Evolutionary conservation across 1,139 yeast species (phyloP), one percentile per base, ranked within the genome.

Genomic region (Geotrichum klebahnii): DNA sequence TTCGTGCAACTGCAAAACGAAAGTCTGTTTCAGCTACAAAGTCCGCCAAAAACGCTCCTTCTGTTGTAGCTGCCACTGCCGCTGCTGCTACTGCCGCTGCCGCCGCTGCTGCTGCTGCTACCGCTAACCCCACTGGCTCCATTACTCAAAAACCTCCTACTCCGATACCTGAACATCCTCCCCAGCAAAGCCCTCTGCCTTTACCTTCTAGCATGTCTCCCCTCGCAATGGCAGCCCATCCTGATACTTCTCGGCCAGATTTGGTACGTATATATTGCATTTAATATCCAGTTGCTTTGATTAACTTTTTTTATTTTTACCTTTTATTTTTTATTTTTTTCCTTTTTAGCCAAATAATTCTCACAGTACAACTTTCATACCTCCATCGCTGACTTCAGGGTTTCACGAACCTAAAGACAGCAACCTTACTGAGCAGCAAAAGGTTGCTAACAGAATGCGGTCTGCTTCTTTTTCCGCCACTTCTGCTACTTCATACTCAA

Each of bases 391-490:
- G 23, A 34, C 20, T 5, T 34, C 38, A 17, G 38, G 35, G 35
- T 32, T 19, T 32, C 5, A 10, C n/a, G 5, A 10, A 5, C 16
- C 16, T 5, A 17, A 32, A 14, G 38, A 35, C 17, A 26, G n/a
- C 8, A 14, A 14, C 2, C 20, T 35, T 14, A 23, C 19, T 12
- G 22, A 19, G 23, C 38, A 35, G 23, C 38, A 19, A 35, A 35
- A 14, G 12, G 26, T 35, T 8, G 22, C 28, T 20, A 22, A 39
- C 22, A 34, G 65, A 28, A 57, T 60, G 45, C 68, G 95, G 36
- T 92, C 84, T 61, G 83, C 85, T 28, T 87, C 96, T 1, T 89
- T 86, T 63, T 81, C 89, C 4, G 96, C 96, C 0, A 80, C 88
- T 1, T 78, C 87, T 10, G 80, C 88, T 0, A 69, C 77, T 10